Base-by-base conservation (phyloP, 768 basidiomycete species). In the Lactarius sanguifluus region DNA sequence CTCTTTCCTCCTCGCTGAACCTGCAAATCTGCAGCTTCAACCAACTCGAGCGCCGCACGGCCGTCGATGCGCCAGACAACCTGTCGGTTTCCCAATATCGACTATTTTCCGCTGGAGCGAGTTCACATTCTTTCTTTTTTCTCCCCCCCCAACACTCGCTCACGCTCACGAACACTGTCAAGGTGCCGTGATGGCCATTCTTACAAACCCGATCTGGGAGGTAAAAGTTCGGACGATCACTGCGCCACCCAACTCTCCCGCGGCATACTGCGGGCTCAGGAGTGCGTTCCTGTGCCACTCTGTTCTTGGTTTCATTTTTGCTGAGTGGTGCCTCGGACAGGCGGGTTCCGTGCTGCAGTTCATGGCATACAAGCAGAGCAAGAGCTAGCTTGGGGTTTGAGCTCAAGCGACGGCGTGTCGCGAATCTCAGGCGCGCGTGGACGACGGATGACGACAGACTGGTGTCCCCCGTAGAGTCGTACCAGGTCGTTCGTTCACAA, bases 181-280 rank as follows among this genome's bases (percentile, higher is more conserved):
- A 98, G 96, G 96, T 79, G 92, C 96, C 15, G 87, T 87, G n/a
- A 97, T 96, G 4, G 96, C 97, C 1, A 80, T 98, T 72, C 83
- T 97, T 6, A 99, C 96, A 8, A 98, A 99, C 76, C 97, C 96
- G 0, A 86, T 98, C 71, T 98, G 97, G 96, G 90, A 98, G 18
- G 90, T 98, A 62, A 92, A 96, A 79, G 96, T 97, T 10, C 87
- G 97, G 66, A 95, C 98, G 88, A 98, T 97, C 74, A 93, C 95
- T 1, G 90, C 94, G 1, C 79, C 79, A 9, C 76, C 83, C 36
- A 82, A 84, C 63, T 85, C 88, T n/a, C 86, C 90, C 10, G 79
- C 75, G 3, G 87, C 94, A 1, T 97, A 98, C 76, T 85, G 86
- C 18, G 86, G 89, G 12, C 80, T 95, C 64, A 1, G 32, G 32